These are phyloP conservation scores for Brassica nigra DNA, from an alignment of 345 rosid species.

Conservation along the genomic window DNA sequence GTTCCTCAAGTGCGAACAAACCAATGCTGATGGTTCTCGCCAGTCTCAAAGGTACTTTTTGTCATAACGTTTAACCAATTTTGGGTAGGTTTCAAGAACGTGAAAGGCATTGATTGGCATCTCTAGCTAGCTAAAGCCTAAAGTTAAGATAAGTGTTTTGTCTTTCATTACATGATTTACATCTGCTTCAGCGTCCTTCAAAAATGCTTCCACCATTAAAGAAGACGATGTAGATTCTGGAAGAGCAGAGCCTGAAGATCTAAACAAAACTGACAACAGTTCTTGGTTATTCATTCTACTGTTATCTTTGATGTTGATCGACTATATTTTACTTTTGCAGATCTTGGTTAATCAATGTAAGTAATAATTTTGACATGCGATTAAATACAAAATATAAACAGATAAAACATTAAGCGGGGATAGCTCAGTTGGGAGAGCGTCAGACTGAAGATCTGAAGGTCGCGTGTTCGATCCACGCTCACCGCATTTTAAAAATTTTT, in stretches of 20 bases:
- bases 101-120: background rate
- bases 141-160: background rate
- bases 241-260: background rate
- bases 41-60: background rate
- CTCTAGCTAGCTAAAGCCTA: background rate
- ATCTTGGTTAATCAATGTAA: no score
- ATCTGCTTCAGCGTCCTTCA: background rate
- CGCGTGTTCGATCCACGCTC: constrained; percentile 75
- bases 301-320: no score
- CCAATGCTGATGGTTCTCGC: background rate
- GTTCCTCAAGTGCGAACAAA: background rate
- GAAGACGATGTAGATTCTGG: background rate
- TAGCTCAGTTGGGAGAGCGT: constrained; percentile 38
- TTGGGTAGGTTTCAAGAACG: background rate
- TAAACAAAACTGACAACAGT: background rate
- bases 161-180: background rate
- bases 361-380: no score
- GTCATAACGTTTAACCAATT: background rate
- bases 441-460: constrained; percentile 74
- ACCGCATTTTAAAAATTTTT: constrained; percentile 43
- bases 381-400: no score
- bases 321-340: no score
- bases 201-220: background rate
- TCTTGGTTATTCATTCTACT: no score
- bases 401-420: background rate